A percentile compares a stretch with the other conserved stretches of the same genome.
Evolutionary conservation across 345 rosid species (phyloP).

Genomic region (Cochlearia excelsa): DNA sequence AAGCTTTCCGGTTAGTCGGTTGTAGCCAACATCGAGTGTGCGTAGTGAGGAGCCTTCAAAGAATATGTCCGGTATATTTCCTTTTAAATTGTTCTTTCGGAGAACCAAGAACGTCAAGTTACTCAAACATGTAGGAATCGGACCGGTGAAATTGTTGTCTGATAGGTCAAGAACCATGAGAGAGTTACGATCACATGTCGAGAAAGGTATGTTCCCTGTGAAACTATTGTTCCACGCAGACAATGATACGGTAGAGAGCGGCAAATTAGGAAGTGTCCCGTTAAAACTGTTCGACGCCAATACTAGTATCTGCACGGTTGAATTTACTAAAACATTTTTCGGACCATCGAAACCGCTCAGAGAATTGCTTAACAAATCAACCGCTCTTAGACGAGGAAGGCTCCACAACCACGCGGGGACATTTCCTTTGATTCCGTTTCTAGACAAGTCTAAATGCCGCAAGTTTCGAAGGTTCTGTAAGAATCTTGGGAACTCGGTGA

Average conservation of each 20-base stretch:
- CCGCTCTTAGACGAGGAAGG: not conserved
- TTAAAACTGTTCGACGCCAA: not conserved
- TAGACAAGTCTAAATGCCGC: not conserved
- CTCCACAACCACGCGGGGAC: not conserved
- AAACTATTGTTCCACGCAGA: not conserved
- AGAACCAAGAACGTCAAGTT: not conserved
- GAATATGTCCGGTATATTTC: not conserved
- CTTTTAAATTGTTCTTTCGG: slow-evolving; percentile 11
- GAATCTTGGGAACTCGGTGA: not conserved
- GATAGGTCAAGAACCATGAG: not conserved
- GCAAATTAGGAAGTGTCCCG: not conserved
- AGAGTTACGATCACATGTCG: not conserved
- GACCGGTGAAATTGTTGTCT: slow-evolving; percentile 11
- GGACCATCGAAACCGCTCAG: not conserved
- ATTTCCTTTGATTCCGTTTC: not conserved
- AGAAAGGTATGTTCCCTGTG: not conserved
- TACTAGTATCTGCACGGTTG: not conserved
- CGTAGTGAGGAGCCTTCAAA: not conserved
- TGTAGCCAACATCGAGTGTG: not conserved
- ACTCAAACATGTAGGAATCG: slow-evolving; percentile 10
- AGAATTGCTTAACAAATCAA: not conserved
- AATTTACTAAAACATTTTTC: not conserved
- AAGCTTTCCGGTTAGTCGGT: slow-evolving; percentile 6
- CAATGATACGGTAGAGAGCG: not conserved
- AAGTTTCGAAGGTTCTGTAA: not conserved